Base-by-base conservation (phyloP, 805 yeast genomes). In the Suhomyces kilbournensis region DNA sequence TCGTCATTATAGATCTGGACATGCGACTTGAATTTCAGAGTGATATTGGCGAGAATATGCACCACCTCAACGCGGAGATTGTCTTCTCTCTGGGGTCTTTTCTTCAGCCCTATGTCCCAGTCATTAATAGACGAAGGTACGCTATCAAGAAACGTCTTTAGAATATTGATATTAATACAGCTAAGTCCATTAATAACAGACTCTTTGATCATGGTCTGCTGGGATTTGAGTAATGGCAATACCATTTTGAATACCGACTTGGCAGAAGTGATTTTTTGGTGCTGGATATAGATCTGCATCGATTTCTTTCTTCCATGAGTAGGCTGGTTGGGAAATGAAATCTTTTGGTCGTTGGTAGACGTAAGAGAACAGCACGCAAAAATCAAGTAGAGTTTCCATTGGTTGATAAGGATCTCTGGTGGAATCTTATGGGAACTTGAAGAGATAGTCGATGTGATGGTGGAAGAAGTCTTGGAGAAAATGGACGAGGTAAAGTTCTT, bases 301-400 rank as follows among this genome's bases (percentile, higher is more conserved):
- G 93, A 85, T 60, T 81, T 85, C 61, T 90, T 91, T 53, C 94
- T 75, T 0, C 86, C 84, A 60, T 88, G 96, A 5, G 81, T 75
- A 46, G 80, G 78, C 9, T 73, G 74, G 8, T 70, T 61, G 0
- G 83, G 82, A 34, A 80, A 73, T 20, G 79, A 72, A 4, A 90
- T 69, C 59, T 88, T 83, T 63, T 91, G 97, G 53, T 91, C 96
- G 55, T 82, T 88, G 0, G 97, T 91, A 0, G 96, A 82, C 0
- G 99, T 94, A 56, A 94, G 70, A 0, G 97, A 90, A 17, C 93
- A 84, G 62, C 98, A 93, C 0, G 97, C 97, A 52, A 91, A 94
- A 44, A 93, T 87, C 61, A 94, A 71, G 63, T 86, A 94, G 3
- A 92, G 75, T 67, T 88, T 88, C 97, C 96, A 90, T 65, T 90